Conservation (phyloP, 805 yeast genomes). For the Wickerhamiella dianesei region DNA sequence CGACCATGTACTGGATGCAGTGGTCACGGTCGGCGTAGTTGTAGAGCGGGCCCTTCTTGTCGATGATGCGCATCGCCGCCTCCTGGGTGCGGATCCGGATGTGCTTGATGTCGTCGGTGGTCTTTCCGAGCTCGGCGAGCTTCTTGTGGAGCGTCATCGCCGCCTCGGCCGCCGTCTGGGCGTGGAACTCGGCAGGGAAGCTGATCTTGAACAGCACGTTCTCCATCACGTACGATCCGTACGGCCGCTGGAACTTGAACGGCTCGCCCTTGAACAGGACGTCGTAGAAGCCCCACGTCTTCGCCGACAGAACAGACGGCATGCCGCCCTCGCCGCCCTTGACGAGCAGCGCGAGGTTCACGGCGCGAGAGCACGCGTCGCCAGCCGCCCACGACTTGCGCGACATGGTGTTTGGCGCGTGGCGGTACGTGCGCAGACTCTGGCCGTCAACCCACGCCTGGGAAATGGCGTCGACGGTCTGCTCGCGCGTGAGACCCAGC, state of each 20-base stretch:
- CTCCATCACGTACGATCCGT: conserved; percentile 49
- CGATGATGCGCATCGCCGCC: conserved; percentile 47
- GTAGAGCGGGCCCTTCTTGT: conserved; percentile 45
- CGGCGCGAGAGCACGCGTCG: conserved; percentile 47
- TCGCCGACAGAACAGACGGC: conserved; percentile 45
- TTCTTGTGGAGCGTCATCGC: conserved; percentile 33
- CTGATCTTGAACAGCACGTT: conserved; percentile 48
- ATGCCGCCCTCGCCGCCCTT: conserved; percentile 41
- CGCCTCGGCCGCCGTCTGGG: conserved; percentile 52
- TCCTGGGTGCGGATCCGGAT: conserved; percentile 44
- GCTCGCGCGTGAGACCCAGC: conserved; percentile 37
- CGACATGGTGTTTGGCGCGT: conserved; percentile 50
- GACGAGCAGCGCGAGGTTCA: conserved; percentile 39
- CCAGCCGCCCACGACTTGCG: conserved; percentile 61
- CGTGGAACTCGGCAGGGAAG: conserved; percentile 54
- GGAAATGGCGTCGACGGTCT: conserved; percentile 42
- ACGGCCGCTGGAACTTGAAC: conserved; percentile 41
- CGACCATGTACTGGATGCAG: conserved; percentile 52
- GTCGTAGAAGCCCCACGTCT: conserved; percentile 52
- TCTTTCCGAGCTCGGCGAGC: conserved; percentile 30
- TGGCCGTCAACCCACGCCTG: conserved; percentile 54
- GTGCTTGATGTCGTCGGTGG: conserved; percentile 36
- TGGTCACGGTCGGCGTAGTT: conserved; percentile 56
- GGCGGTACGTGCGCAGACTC: conserved; percentile 45
- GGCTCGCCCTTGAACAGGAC: conserved; percentile 41